Percentiles rank a stretch among this genome's conserved stretches.
Evolutionary conservation across 2,329 filamentous ascomycete species (phyloP).

Genomic region (Aspergillus fructus): DNA sequence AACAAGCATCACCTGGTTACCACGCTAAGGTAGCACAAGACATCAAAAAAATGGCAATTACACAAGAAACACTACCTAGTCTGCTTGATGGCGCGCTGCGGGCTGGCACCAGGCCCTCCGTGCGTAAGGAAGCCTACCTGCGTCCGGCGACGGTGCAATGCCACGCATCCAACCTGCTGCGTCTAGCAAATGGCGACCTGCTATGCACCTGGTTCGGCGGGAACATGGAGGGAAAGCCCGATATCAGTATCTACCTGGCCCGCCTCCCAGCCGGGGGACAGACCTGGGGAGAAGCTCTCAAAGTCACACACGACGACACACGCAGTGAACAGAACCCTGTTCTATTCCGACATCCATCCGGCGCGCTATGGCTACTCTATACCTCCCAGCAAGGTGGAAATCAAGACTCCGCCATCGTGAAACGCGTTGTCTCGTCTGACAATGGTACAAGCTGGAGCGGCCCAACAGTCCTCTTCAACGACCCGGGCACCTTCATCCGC

Average conservation of each 20-base stretch:
- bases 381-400: background rate
- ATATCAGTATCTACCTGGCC: slow-evolving; percentile 5
- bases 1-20: too few species aligned
- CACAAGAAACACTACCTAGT: background rate
- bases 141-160: slow-evolving; percentile 3
- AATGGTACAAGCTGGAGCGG: background rate
- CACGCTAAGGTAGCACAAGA: too few species aligned
- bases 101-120: background rate
- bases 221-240: slow-evolving; percentile 7
- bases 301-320: slow-evolving; percentile 1
- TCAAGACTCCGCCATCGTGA: slow-evolving; percentile 3
- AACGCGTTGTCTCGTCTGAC: background rate
- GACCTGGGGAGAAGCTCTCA: background rate
- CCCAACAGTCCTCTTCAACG: background rate
- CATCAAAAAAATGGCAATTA: background rate
- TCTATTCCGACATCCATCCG: background rate
- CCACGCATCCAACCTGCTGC: slow-evolving; percentile 7
- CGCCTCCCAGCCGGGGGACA: background rate
- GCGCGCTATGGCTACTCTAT: slow-evolving; percentile 1
- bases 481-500: slow-evolving; percentile 7
- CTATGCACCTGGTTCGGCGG: slow-evolving; percentile 9
- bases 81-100: background rate
- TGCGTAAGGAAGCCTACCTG: slow-evolving; percentile 2
- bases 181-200: background rate
- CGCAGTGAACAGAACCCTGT: slow-evolving; percentile 7